These are phyloP conservation scores for Penicillium sclerotigenum DNA, from an alignment of 2,329 filamentous ascomycete species.

Conservation along the genomic window DNA sequence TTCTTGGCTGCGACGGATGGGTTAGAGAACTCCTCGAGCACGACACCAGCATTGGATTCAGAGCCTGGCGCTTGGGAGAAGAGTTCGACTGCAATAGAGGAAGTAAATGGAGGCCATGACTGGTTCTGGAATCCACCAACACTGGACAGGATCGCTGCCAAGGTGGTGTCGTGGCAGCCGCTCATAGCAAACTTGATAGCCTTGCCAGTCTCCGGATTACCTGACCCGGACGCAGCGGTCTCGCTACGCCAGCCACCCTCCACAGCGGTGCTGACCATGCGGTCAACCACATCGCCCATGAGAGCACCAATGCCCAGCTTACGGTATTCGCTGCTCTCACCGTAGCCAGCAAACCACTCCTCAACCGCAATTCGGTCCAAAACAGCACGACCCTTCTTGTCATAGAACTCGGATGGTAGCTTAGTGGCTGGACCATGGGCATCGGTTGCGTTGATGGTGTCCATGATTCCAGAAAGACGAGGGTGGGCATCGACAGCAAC, in stretches of 20 bases:
- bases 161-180: constrained; percentile 90
- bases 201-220: constrained; percentile 39
- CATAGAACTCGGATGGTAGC: constrained; percentile 84
- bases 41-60: constrained; percentile 14
- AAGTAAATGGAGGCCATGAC: constrained; percentile 90
- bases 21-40: constrained; percentile 27
- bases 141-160: constrained; percentile 73
- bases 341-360: constrained; percentile 89
- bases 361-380: constrained; percentile 74
- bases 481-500: constrained; percentile 83
- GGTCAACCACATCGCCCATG: constrained; percentile 75
- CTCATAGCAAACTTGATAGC: constrained; percentile 70
- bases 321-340: constrained; percentile 82
- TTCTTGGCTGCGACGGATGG: constrained; percentile 26
- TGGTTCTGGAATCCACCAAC: constrained; percentile 72
- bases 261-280: constrained; percentile 66
- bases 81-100: constrained; percentile 85
- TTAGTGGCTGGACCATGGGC: constrained; percentile 78
- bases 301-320: constrained; percentile 80
- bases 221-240: constrained; percentile 52
- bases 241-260: constrained; percentile 53
- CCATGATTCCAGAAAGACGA: constrained; percentile 84
- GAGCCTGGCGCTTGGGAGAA: constrained; percentile 58
- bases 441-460: constrained; percentile 83
- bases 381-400: constrained; percentile 64